Evolutionary conservation across 805 yeast species (phyloP).

Genomic region (Kazachstania africana): DNA sequence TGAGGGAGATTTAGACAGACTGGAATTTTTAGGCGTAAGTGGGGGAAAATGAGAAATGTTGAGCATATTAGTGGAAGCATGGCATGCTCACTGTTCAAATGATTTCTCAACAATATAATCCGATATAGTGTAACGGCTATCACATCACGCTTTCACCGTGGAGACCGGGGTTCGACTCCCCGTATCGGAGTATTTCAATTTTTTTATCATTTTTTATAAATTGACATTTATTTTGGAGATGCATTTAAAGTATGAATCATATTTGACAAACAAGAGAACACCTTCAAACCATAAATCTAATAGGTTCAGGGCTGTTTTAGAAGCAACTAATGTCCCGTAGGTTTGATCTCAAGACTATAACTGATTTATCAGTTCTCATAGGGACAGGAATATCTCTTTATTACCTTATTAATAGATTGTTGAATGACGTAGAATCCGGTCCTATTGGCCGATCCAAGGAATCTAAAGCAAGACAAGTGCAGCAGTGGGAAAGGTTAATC

Average conservation of each 20-base stretch:
- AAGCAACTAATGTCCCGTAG: slow-evolving; percentile 26
- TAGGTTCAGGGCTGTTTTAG: too few relatives aligned
- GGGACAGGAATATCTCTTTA: slow-evolving; percentile 65
- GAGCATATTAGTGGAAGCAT: too few relatives aligned
- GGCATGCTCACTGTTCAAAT: too few relatives aligned
- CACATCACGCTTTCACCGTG: slow-evolving; percentile 8
- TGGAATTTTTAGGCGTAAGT: too few relatives aligned
- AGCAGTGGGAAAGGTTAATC: slow-evolving; percentile 46
- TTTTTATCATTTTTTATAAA: too few relatives aligned
- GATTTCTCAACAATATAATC: too few relatives aligned
- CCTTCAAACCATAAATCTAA: too few relatives aligned
- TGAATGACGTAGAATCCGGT: slow-evolving; percentile 34
- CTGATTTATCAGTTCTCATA: slow-evolving; percentile 38
- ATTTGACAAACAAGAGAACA: too few relatives aligned
- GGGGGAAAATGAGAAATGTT: too few relatives aligned
- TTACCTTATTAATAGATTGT: slow-evolving; percentile 39
- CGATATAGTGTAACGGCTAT: slow-evolving; percentile 8
- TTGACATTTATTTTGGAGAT: neutral
- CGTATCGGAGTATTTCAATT: slow-evolving; percentile 5
- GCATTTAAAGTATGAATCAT: neutral
- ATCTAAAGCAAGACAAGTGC: slow-evolving; percentile 47
- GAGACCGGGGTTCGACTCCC: slow-evolving; percentile 8
- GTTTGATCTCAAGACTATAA: slow-evolving; percentile 29
- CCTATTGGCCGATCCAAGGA: slow-evolving; percentile 38
- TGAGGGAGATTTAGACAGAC: too few relatives aligned